Conservation (phyloP, 2,329 filamentous ascomycete species). For the Chalaropsis ovoidea region DNA sequence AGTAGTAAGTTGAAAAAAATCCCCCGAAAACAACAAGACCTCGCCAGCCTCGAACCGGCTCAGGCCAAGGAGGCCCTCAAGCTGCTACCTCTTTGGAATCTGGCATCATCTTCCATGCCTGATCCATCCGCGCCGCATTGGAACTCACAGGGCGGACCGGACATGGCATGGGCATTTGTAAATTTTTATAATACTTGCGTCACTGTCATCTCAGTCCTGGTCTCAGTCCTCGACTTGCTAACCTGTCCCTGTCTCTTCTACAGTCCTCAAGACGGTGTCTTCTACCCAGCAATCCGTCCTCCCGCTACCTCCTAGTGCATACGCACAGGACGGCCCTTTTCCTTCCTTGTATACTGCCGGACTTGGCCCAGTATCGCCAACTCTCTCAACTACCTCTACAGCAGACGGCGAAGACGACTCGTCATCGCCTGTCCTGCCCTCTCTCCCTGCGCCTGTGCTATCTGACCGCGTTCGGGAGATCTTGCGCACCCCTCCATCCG, state of each 20-base stretch:
- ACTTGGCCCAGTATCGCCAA: slow-evolving; percentile 41
- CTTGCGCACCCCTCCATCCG: slow-evolving; percentile 43
- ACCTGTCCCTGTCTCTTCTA: slow-evolving; percentile 15
- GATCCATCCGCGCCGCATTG: background rate
- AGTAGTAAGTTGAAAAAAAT: slow-evolving; percentile 35
- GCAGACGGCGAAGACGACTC: slow-evolving; percentile 45
- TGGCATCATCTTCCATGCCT: slow-evolving; percentile 1
- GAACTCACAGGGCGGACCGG: too few species aligned
- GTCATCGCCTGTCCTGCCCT: slow-evolving; percentile 44
- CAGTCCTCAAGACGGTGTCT: slow-evolving; percentile 42
- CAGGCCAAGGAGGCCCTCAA: background rate
- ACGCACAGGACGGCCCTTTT: slow-evolving; percentile 48
- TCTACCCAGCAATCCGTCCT: slow-evolving; percentile 38
- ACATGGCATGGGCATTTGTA: too few species aligned
- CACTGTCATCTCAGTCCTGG: background rate
- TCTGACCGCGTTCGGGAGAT: slow-evolving; percentile 46
- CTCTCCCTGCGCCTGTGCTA: slow-evolving; percentile 49
- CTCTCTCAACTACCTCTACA: slow-evolving; percentile 53
- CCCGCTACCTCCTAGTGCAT: slow-evolving; percentile 48
- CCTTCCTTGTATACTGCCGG: slow-evolving; percentile 30
- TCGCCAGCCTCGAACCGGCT: background rate
- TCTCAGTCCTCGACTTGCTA: background rate
- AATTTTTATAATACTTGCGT: too few species aligned
- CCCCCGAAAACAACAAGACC: background rate
- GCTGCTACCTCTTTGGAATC: background rate